Conservation (phyloP, 2,329 filamentous ascomycete species). For the Cryphonectria radicalis region DNA sequence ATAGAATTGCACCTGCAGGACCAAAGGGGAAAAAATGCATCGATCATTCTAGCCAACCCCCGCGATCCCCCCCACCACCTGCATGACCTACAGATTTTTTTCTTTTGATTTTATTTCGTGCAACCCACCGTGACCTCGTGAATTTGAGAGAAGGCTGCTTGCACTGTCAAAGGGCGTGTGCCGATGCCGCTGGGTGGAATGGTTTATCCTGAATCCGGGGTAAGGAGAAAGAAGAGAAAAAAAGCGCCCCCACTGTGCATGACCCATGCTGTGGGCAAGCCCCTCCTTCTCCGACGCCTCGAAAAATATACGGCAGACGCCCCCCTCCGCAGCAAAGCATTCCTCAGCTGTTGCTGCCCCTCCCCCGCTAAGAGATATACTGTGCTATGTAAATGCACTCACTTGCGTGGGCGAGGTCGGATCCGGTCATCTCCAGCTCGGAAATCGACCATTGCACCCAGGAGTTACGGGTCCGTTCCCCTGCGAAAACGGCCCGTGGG, state of each 20-base stretch:
- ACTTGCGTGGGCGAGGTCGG: slow-evolving; percentile 16
- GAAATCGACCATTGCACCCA: slow-evolving; percentile 14
- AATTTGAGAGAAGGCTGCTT: neutral
- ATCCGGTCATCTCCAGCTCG: slow-evolving; percentile 25
- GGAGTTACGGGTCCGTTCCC: slow-evolving; percentile 4
- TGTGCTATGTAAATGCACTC: neutral
- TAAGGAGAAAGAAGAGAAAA: neutral
- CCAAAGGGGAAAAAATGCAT: neutral
- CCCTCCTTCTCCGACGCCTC: neutral
- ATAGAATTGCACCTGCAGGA: neutral
- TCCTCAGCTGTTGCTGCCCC: neutral
- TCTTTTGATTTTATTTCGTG: neutral
- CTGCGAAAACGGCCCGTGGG: slow-evolving; percentile 25
- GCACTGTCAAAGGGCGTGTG: neutral
- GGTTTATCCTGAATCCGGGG: slow-evolving; percentile 1
- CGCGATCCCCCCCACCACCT: too few species aligned
- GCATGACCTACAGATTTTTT: neutral
- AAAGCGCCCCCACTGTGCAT: slow-evolving; percentile 17
- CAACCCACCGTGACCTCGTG: neutral
- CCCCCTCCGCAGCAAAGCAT: neutral
- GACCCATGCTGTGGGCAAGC: neutral
- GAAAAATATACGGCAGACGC: neutral
- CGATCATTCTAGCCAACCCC: neutral
- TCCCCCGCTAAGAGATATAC: neutral
- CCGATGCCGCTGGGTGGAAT: slow-evolving; percentile 6